These are phyloP conservation scores for Trichoderma virens DNA, from an alignment of 495 filamentous ascomycete genomes.

Conservation along the genomic window DNA sequence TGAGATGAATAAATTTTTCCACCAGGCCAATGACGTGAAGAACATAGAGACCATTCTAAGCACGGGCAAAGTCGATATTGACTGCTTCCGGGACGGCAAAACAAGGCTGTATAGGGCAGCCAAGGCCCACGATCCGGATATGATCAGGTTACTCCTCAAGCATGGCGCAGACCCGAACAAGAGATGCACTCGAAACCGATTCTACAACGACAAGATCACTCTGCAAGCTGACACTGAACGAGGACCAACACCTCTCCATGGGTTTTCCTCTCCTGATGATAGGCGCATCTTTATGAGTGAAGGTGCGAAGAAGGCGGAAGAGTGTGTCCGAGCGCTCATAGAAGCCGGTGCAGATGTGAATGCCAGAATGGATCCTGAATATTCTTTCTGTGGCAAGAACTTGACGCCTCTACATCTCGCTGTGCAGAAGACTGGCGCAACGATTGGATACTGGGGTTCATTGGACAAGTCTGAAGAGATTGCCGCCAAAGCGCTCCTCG, in stretches of 20 bases:
- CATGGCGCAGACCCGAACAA: constrained; percentile 15
- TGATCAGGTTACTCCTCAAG: constrained; percentile 18
- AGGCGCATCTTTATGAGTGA: not conserved
- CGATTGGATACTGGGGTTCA: not conserved
- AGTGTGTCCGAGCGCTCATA: not conserved
- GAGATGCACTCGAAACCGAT: not conserved
- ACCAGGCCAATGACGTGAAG: not conserved
- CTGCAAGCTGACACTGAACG: not conserved
- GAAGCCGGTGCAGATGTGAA: constrained; percentile 6
- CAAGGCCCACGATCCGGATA: constrained; percentile 15
- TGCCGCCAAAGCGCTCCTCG: not conserved
- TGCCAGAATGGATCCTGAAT: not conserved
- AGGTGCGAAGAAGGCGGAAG: not conserved
- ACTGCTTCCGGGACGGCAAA: not conserved
- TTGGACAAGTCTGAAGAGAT: not conserved
- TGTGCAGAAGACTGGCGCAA: not conserved
- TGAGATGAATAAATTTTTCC: not conserved
- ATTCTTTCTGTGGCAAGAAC: not conserved
- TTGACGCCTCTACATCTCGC: constrained; percentile 24
- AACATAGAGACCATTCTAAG: not conserved
- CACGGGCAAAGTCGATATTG: not conserved
- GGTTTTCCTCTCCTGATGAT: not conserved
- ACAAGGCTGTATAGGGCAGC: constrained; percentile 12
- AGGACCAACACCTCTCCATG: not conserved
- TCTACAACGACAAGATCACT: not conserved